Conservation (phyloP, 768 basidiomycete genomes). For the Neoboletus brunneissimus region DNA sequence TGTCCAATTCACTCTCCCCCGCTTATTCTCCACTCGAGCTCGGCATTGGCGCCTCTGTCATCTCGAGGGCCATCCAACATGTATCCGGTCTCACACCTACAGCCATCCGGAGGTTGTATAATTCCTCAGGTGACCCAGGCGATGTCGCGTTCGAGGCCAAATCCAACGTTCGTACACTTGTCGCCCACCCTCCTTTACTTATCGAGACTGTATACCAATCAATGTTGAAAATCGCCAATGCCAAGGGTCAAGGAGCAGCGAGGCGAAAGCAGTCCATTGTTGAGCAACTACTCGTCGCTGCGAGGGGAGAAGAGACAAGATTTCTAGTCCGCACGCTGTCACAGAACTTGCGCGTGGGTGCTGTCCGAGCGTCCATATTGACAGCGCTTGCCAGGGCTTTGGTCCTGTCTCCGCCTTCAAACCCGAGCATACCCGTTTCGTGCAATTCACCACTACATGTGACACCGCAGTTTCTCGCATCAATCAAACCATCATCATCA, state of each 20-base stretch:
- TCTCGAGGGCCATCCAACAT: conserved; percentile 68
- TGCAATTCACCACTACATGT: conserved; percentile 30
- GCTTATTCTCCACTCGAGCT: conserved; percentile 71
- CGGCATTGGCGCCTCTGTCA: conserved; percentile 63
- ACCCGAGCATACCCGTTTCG: conserved; percentile 17
- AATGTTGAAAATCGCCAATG: conserved; percentile 60
- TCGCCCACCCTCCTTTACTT: conserved; percentile 66
- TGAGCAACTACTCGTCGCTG: conserved; percentile 77
- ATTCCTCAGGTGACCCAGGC: conserved; percentile 76
- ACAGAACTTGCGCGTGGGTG: conserved; percentile 81
- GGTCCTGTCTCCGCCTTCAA: conserved; percentile 51
- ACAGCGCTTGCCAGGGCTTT: conserved; percentile 78
- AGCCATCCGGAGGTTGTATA: conserved; percentile 64
- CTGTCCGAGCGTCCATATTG: conserved; percentile 79
- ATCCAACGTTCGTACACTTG: conserved; percentile 66
- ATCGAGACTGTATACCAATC: conserved; percentile 65
- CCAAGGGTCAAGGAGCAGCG: conserved; percentile 73
- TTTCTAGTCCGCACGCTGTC: conserved; percentile 75
- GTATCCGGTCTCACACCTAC: conserved; percentile 62
- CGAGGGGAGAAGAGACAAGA: conserved; percentile 84
- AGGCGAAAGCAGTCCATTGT: conserved; percentile 76
- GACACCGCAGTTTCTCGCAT: conserved; percentile 18
- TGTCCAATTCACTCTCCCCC: conserved; percentile 78
- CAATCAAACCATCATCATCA: conserved; percentile 14
- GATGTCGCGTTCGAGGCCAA: conserved; percentile 88